Conservation (phyloP, 1,284 basidiomycete genomes). For the Cystobasidium slooffiae region DNA sequence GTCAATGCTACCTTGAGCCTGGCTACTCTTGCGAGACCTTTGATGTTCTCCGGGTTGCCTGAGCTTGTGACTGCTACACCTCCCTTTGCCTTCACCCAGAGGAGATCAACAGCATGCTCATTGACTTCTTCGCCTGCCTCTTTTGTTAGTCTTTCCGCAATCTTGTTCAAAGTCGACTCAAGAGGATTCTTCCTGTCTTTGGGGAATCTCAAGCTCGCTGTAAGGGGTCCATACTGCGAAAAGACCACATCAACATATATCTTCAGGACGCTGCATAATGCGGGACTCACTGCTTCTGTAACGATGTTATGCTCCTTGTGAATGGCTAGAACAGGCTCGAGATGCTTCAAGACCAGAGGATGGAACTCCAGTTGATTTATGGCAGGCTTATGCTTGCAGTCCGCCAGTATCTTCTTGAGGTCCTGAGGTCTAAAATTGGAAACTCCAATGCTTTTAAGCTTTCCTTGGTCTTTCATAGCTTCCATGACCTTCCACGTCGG, state of each 20-base stretch:
- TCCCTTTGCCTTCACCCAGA: slow-evolving; percentile 67
- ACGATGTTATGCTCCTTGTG: slow-evolving; percentile 49
- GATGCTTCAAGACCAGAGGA: slow-evolving; percentile 49
- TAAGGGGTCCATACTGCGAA: slow-evolving; percentile 62
- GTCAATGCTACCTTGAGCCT: slow-evolving; percentile 66
- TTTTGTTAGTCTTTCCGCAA: slow-evolving; percentile 58
- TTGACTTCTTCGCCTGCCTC: slow-evolving; percentile 61
- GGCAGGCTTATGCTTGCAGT: slow-evolving; percentile 50
- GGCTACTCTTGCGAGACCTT: slow-evolving; percentile 67
- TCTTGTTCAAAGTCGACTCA: slow-evolving; percentile 62
- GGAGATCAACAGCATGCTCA: slow-evolving; percentile 64
- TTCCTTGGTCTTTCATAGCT: slow-evolving; percentile 50
- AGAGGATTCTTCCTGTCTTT: slow-evolving; percentile 68
- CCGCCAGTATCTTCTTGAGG: slow-evolving; percentile 47
- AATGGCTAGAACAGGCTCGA: slow-evolving; percentile 49
- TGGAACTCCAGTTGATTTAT: slow-evolving; percentile 53
- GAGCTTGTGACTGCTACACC: slow-evolving; percentile 74
- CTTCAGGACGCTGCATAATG: neutral
- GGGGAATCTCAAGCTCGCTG: slow-evolving; percentile 55
- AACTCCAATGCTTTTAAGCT: slow-evolving; percentile 51
- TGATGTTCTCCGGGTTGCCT: slow-evolving; percentile 69
- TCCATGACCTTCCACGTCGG: slow-evolving; percentile 52
- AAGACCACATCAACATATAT: neutral
- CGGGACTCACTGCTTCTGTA: slow-evolving; percentile 56
- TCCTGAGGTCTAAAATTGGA: slow-evolving; percentile 52